Evolutionary conservation across 176 grass and related monocot species (phyloP), one percentile per base, ranked within the genome.

Genomic region (Triticum timopheevii): DNA sequence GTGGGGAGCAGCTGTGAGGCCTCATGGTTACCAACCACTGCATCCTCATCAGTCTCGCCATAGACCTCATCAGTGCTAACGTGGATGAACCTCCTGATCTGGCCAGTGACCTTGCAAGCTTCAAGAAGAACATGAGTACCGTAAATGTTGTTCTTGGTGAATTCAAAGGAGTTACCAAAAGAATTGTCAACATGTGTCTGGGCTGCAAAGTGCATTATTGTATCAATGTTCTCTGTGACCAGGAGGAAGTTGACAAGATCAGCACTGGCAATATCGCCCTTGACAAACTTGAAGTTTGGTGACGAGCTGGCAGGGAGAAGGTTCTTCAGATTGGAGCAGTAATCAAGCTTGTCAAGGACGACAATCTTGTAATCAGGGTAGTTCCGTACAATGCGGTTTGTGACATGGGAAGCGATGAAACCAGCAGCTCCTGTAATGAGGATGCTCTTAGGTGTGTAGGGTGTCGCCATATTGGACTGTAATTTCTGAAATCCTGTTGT

Each of bases 51-150:
- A 31, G 94, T 96, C 87, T 96, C 94, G 44, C 94, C 94, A 74
- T 93, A 96, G 19, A 96, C 94, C 85, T 96, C 94, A 86, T 96
- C 94, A 86, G 94, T 96, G 76, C 94, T 96, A 22, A 96, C 91
- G 73, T 96, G 94, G 84, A 93, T 96, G 86, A 96, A 96, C 89
- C 94, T 86, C 81, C 69, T 88, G 50, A 96, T 89, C 89, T 96
- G 94, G 11, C 94, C 94, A 23, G 87, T 96, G 79, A 96, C 87
- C 82, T 93, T 96, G 82, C 94, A 96, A 13, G 94, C 94, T 79
- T 96, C 94, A 65, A 96, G 85, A 89, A 96, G 94, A 56, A 96
- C 91, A 84, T 93, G 94, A 7, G 94, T 96, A 52, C 94, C 94
- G 74, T 92, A 91, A 84, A 96, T 93, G 73, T 96, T 96, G 69